Percentiles rank a stretch among this genome's conserved stretches.
Evolutionary conservation across 768 basidiomycete genomes (phyloP).

Genomic region (Serendipita sp.): DNA sequence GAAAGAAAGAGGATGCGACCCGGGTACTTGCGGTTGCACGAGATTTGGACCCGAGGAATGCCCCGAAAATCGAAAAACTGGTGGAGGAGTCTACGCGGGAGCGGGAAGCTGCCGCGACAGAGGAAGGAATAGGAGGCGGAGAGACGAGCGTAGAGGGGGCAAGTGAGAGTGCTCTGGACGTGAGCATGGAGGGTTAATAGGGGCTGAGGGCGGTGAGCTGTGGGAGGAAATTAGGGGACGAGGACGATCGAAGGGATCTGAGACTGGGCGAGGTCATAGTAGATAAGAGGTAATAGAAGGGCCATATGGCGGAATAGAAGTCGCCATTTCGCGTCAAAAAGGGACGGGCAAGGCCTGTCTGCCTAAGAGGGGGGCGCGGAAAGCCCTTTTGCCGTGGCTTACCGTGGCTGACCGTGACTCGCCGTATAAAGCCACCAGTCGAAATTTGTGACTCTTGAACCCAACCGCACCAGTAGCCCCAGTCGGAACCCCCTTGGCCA

Average conservation of each 20-base stretch:
- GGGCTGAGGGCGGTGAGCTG: background rate
- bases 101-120: background rate
- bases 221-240: background rate
- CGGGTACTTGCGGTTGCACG: slow-evolving; percentile 78
- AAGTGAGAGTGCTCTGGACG: slow-evolving; percentile 24
- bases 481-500: background rate
- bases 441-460: background rate
- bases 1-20: slow-evolving; percentile 62
- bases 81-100: slow-evolving; percentile 11
- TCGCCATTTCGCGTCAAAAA: slow-evolving; percentile 3
- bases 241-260: background rate
- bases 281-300: background rate
- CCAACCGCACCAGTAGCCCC: background rate
- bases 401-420: background rate
- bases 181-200: background rate
- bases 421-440: background rate
- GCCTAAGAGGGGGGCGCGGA: background rate
- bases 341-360: background rate
- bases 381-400: background rate
- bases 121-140: background rate
- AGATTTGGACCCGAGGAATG: slow-evolving; percentile 84
- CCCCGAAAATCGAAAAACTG: slow-evolving; percentile 34
- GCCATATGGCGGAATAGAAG: background rate
- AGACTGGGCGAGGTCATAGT: background rate
- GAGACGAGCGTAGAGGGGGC: slow-evolving; percentile 46